Percentiles rank a stretch among this genome's conserved stretches.
phyloP scores from a whole-genome alignment of 306 rosid species.

The Lithocarpus polystachyus region DNA sequence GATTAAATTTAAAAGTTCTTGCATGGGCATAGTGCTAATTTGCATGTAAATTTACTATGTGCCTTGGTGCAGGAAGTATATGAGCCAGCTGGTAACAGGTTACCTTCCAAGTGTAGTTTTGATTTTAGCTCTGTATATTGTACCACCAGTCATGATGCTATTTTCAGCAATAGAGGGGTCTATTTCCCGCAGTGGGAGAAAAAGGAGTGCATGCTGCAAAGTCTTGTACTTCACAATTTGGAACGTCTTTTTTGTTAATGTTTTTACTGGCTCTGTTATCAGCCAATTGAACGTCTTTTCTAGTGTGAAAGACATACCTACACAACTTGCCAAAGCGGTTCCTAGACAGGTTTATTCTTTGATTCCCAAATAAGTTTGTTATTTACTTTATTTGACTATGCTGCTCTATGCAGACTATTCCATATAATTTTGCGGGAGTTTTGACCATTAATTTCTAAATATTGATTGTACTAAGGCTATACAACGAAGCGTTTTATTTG shows the following conservation, averaged over 20 bases:
- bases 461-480: neutral
- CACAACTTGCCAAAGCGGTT: conserved; percentile 76
- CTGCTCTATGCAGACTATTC: neutral
- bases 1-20: too few species aligned
- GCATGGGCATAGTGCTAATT: neutral
- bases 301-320: conserved; percentile 71
- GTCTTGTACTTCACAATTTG: conserved; percentile 84
- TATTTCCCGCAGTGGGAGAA: conserved; percentile 85
- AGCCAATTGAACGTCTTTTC: conserved; percentile 55
- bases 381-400: neutral
- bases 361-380: conserved; percentile 2
- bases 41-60: conserved; percentile 14
- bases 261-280: conserved; percentile 78
- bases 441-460: neutral
- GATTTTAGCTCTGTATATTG: conserved; percentile 56
- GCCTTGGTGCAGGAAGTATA: conserved; percentile 48
- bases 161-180: conserved; percentile 76
- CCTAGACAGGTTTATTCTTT: conserved; percentile 69
- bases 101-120: conserved; percentile 92
- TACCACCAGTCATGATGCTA: conserved; percentile 81
- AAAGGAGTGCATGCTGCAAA: conserved; percentile 85
- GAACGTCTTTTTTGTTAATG: conserved; percentile 90
- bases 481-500: neutral
- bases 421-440: neutral
- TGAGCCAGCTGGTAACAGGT: conserved; percentile 74